A percentile compares a stretch with the other conserved stretches of the same genome.
Evolutionary conservation across 495 filamentous ascomycete species (phyloP).

Genomic region (Bathelium albidoporum): DNA sequence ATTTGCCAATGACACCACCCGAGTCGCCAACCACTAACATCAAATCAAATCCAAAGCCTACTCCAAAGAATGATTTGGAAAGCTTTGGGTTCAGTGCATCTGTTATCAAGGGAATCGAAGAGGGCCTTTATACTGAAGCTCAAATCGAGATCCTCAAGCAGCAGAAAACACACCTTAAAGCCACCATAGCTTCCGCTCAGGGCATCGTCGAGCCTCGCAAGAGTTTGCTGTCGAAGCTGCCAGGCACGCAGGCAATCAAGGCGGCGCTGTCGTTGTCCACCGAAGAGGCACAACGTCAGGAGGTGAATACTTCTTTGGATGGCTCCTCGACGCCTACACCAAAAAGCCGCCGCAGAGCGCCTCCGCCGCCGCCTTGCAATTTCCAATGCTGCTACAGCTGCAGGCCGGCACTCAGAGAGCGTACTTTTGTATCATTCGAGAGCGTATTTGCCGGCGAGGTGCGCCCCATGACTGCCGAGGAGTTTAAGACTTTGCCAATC

Average conservation of each 20-base stretch:
- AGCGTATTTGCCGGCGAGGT: conserved; percentile 18
- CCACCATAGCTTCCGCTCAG: not conserved
- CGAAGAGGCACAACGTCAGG: conserved; percentile 3
- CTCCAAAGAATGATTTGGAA: conserved; percentile 3
- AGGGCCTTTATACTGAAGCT: conserved; percentile 15
- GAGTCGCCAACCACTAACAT: conserved; percentile 32
- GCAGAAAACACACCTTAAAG: conserved; percentile 18
- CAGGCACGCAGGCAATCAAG: not conserved
- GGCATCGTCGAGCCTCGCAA: not conserved
- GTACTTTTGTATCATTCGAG: conserved; percentile 29
- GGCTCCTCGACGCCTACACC: not conserved
- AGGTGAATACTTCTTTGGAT: not conserved
- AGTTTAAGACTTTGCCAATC: conserved; percentile 21
- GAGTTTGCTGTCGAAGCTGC: not conserved
- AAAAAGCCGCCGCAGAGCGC: not conserved
- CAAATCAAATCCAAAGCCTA: not conserved
- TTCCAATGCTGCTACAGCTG: conserved; percentile 29
- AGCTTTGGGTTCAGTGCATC: conserved; percentile 13
- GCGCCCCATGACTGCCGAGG: conserved; percentile 19
- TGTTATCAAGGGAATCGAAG: conserved; percentile 16
- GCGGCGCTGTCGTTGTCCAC: not conserved
- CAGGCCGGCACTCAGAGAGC: conserved; percentile 30
- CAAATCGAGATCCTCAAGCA: conserved; percentile 20
- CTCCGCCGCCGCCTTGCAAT: conserved; percentile 11
- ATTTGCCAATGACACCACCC: not conserved